A percentile compares a stretch with the other conserved stretches of the same genome.
These are phyloP conservation scores for Neospermospora avenae DNA, from an alignment of 2,329 filamentous ascomycete genomes.

Conservation along the genomic window DNA sequence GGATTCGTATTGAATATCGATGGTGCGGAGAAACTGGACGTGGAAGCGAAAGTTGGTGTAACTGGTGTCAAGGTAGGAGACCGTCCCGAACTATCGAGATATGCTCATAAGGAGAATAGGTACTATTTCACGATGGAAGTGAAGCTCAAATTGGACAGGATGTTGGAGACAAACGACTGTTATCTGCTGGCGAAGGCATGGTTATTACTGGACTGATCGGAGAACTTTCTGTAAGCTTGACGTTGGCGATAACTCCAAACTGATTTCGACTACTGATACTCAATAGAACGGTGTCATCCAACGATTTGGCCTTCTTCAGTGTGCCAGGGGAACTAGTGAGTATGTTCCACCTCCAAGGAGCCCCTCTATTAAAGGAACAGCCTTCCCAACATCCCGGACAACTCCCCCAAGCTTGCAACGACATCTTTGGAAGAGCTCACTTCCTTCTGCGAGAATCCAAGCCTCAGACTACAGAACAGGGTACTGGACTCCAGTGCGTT, in stretches of 20 bases:
- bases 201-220: constrained; percentile 12
- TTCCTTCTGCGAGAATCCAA: constrained; percentile 9
- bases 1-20: constrained; percentile 11
- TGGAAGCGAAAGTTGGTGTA: constrained; percentile 11
- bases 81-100: neutral
- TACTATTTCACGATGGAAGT: constrained; percentile 7
- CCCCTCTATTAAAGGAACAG: neutral
- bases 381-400: neutral
- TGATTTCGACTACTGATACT: neutral
- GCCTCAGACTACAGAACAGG: constrained; percentile 13
- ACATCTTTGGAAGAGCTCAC: constrained; percentile 10
- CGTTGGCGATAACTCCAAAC: neutral
- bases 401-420: constrained; percentile 3
- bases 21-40: neutral
- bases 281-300: constrained; percentile 16
- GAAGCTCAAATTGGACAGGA: constrained; percentile 1
- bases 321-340: constrained; percentile 3
- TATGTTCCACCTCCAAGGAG: neutral
- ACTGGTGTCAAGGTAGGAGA: constrained; percentile 10
- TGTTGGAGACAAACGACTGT: constrained; percentile 9
- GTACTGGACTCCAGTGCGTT: constrained; percentile 16
- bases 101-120: neutral
- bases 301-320: constrained; percentile 18
- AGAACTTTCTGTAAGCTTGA: constrained; percentile 2
- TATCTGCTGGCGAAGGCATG: constrained; percentile 5